These are phyloP conservation scores for Gardenia jasminoides DNA, from an alignment of 257 asterid genomes.

Conservation along the genomic window DNA sequence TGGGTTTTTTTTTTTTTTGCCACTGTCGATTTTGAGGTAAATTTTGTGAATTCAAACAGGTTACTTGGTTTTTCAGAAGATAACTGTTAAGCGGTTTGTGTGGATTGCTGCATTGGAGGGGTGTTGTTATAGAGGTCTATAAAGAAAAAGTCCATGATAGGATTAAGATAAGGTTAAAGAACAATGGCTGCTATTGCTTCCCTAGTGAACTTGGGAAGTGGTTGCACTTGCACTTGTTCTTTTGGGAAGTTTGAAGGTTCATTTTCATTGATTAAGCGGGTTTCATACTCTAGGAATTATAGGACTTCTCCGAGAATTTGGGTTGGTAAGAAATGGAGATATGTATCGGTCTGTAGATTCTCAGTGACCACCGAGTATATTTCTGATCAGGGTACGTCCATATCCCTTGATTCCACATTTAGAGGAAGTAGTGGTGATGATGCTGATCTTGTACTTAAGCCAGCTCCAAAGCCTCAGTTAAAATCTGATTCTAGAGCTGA, in stretches of 20 bases:
- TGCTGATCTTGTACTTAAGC: constrained; percentile 62
- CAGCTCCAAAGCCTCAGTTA: constrained; percentile 81
- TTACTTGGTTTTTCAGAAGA: constrained; percentile 8
- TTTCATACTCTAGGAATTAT: constrained; percentile 47
- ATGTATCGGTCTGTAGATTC: constrained; percentile 78
- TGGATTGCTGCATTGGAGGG: constrained; percentile 19
- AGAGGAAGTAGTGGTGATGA: constrained; percentile 46
- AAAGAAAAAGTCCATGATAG: constrained; percentile 27
- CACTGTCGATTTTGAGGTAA: constrained; percentile 7
- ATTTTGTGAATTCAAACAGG: constrained; percentile 21
- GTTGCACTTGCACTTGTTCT: constrained; percentile 58
- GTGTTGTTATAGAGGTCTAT: constrained; percentile 6
- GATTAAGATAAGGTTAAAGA: constrained; percentile 25
- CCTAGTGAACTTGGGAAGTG: constrained; percentile 86
- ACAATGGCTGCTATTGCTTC: constrained; percentile 87
- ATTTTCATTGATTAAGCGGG: constrained; percentile 57
- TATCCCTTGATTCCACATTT: constrained; percentile 70
- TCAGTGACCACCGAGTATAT: constrained; percentile 74
- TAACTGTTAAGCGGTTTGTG: constrained; percentile 13
- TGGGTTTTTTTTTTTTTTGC: background rate
- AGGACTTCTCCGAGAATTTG: constrained; percentile 49
- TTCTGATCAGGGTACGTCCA: constrained; percentile 70
- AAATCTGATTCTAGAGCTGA: constrained; percentile 50
- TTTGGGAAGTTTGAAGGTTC: constrained; percentile 76
- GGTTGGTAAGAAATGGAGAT: constrained; percentile 64